These are phyloP conservation scores for Phytophthora pinifolia DNA, from an alignment of 352 stramenopile species.

Conservation along the genomic window DNA sequence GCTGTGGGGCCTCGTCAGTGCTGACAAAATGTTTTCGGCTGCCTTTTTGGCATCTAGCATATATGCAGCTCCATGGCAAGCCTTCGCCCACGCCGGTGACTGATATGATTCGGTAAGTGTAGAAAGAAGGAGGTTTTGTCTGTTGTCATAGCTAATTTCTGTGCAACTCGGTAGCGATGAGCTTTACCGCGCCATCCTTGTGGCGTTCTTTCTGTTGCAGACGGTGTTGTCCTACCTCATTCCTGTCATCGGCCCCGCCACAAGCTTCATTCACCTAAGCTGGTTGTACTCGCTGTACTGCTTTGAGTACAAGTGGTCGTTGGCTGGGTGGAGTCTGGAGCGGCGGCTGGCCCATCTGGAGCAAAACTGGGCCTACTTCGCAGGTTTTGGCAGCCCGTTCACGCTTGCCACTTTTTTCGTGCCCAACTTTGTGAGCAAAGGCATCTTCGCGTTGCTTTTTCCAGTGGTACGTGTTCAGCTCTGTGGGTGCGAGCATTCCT, in stretches of 20 bases:
- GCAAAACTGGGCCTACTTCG: constrained; percentile 89
- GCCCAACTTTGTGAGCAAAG: constrained; percentile 90
- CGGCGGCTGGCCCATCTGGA: constrained; percentile 74
- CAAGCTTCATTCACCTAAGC: constrained; percentile 85
- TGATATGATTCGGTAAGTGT: constrained; percentile 83
- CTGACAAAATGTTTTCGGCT: not conserved
- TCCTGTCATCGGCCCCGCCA: constrained; percentile 65
- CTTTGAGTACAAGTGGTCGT: constrained; percentile 91
- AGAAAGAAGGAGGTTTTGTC: not conserved
- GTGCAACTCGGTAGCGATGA: constrained; percentile 50
- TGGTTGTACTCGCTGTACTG: constrained; percentile 91
- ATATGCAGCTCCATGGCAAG: constrained; percentile 81
- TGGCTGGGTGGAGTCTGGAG: constrained; percentile 86
- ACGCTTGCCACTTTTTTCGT: constrained; percentile 89
- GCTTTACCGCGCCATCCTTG: constrained; percentile 84
- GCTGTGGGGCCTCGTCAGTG: not conserved
- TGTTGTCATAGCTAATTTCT: not conserved
- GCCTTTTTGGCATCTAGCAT: constrained; percentile 40
- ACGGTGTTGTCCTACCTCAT: constrained; percentile 85
- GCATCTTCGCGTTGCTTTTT: constrained; percentile 87
- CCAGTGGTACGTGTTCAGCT: constrained; percentile 53
- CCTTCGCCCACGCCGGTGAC: constrained; percentile 70
- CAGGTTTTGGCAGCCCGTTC: constrained; percentile 84
- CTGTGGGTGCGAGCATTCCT: not conserved
- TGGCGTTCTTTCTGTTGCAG: constrained; percentile 85